Evolutionary conservation across 257 asterid species (phyloP), one percentile per base, ranked within the genome.

Genomic region (Prunella vulgaris): DNA sequence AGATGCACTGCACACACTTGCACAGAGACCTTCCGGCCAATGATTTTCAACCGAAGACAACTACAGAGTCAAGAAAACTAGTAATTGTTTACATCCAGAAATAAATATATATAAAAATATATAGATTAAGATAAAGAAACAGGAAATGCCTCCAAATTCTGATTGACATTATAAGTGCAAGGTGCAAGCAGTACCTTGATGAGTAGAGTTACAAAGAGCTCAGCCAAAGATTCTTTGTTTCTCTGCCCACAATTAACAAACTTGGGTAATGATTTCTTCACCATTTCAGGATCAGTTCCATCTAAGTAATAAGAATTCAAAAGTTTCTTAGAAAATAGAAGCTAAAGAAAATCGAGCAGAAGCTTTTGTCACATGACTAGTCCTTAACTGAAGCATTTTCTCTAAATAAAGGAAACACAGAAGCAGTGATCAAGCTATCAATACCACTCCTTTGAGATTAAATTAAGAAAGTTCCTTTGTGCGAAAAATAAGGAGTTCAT

Each of bases 11-110:
- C 78, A 83, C 27, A 88, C 82, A 83, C 95, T 87, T 22, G 87
- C 97, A 69, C 96, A 90, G 63, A 93, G 85, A 70, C 97, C 97
- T 78, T 85, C 82, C 14, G 87, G 42, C 98, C 98, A 90, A 68
- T 90, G 90, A 33, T 77, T 82, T 75, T 90, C 94, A 52, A 93
- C 88, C n/a, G 95, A 86, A 48, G 91, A 81, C 65, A 93, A 81
- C 97, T 93, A 93, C 82, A 75, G 72, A 21, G 49, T 51, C 27
- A 46, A 66, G 46, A 33, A 68, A 72, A 33, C 8, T 30, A 65
- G 73, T 25, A 30, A 62, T 49, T 18, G 28, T 35, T 72, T 59
- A 66, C 40, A 59, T 32, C 37, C 64, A 15, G 15, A 10, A 24
- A 63, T 56, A 30, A 18, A 35, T 14, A 53, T 7, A 33, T 24